Percentiles rank a stretch among this genome's conserved stretches.
Evolutionary conservation across 805 yeast genomes (phyloP).

Genomic region (Candida ficus): DNA sequence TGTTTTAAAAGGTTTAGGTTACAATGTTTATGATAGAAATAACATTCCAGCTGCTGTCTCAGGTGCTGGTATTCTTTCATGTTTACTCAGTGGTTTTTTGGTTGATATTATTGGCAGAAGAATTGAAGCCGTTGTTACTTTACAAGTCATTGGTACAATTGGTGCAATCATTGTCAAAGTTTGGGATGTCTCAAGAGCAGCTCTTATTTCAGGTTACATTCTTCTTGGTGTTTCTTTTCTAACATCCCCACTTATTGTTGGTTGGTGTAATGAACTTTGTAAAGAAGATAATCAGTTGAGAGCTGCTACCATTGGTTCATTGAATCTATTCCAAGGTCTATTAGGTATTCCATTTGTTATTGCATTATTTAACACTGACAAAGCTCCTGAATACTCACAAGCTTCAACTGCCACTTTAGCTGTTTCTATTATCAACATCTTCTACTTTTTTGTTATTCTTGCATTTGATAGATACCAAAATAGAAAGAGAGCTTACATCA

Average conservation of each 20-base stretch:
- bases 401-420: constrained; percentile 16
- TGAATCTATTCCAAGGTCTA: constrained; percentile 17
- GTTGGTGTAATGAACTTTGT: constrained; percentile 23
- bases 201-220: constrained; percentile 15
- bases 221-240: constrained; percentile 16
- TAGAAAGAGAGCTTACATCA: constrained; percentile 15
- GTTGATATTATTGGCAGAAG: constrained; percentile 18
- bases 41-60: constrained; percentile 18
- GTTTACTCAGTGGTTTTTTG: constrained; percentile 14
- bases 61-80: constrained; percentile 18
- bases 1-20: constrained; percentile 18
- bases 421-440: constrained; percentile 7
- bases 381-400: constrained; percentile 13
- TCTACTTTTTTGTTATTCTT: constrained; percentile 14
- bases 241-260: constrained; percentile 15
- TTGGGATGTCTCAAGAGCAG: constrained; percentile 15
- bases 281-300: constrained; percentile 22
- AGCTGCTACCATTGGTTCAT: constrained; percentile 20
- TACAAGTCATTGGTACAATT: constrained; percentile 10
- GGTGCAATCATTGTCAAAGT: constrained; percentile 15
- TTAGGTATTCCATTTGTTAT: constrained; percentile 16
- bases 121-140: constrained; percentile 11
- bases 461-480: constrained; percentile 20
- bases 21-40: constrained; percentile 21
- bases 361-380: constrained; percentile 15